phyloP scores from a whole-genome alignment of 1,284 basidiomycete species.

The Leccinum pachyderme region DNA sequence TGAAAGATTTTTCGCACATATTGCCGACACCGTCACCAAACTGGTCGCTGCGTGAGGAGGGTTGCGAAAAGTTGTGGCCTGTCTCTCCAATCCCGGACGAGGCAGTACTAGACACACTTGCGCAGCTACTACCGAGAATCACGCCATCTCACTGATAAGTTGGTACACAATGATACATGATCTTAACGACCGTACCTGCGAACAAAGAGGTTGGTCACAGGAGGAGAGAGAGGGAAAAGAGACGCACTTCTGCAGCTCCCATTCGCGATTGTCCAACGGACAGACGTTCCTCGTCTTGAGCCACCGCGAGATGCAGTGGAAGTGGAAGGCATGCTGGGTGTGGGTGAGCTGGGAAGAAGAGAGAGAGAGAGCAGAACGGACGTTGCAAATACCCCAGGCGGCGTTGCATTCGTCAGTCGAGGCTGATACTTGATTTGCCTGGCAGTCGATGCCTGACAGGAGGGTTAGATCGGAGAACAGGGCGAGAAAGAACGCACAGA shows the following conservation, averaged over 20 bases:
- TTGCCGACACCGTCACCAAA: constrained; percentile 66
- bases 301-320: constrained; percentile 99
- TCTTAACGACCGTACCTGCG: constrained; percentile 34
- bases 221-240: background rate
- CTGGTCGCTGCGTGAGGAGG: constrained; percentile 45
- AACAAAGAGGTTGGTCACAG: constrained; percentile 1
- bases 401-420: constrained; percentile 98
- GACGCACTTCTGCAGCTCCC: constrained; percentile 90
- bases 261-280: constrained; percentile 95
- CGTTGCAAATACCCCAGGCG: constrained; percentile 99
- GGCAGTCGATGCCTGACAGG: constrained; percentile 92
- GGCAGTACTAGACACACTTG: constrained; percentile 14
- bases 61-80: constrained; percentile 25
- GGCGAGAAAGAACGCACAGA: constrained; percentile 61
- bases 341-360: background rate
- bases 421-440: constrained; percentile 97
- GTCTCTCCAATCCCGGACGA: constrained; percentile 14
- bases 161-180: constrained; percentile 29
- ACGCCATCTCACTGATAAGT: background rate
- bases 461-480: constrained; percentile 6
- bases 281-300: constrained; percentile 99
- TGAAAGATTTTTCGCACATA: constrained; percentile 85
- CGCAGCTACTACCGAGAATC: constrained; percentile 22
- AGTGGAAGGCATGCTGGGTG: constrained; percentile 96
- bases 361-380: constrained; percentile 41